Percentiles rank a stretch among this genome's conserved stretches.
phyloP scores from a whole-genome alignment of 106 monocot genomes.

The Dioscorea alata region DNA sequence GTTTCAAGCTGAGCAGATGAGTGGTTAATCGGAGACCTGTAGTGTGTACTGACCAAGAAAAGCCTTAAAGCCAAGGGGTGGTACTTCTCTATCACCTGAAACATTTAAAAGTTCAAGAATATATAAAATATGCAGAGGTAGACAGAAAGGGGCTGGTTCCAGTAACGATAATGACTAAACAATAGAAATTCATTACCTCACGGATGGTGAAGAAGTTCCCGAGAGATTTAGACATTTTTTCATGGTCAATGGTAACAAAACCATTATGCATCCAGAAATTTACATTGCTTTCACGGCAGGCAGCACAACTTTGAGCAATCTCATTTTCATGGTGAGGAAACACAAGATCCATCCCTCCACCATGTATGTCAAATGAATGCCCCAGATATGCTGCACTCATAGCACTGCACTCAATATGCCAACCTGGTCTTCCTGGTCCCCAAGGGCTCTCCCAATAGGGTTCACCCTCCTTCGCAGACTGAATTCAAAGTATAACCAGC shows the following conservation, averaged over 20 bases:
- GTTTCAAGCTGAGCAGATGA: conserved; percentile 62
- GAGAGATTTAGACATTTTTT: conserved; percentile 96
- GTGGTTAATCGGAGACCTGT: conserved; percentile 78
- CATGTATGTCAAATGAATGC: conserved; percentile 91
- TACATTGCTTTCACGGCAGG: conserved; percentile 62
- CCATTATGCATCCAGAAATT: conserved; percentile 93
- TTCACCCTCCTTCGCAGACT: conserved; percentile 84
- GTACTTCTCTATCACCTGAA: conserved; percentile 77
- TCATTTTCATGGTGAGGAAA: conserved; percentile 99
- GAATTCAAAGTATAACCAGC: neutral
- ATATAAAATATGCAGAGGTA: neutral
- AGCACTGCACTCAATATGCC: conserved; percentile 99
- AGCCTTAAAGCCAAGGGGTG: conserved; percentile 90
- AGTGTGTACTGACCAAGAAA: conserved; percentile 92
- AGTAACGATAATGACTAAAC: neutral
- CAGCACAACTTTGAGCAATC: conserved; percentile 95
- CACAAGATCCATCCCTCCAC: conserved; percentile 90
- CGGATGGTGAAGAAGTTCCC: conserved; percentile 90
- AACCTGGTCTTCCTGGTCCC: conserved; percentile 96
- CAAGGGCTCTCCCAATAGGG: conserved; percentile 95
- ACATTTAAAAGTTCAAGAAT: conserved; percentile 9
- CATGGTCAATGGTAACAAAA: conserved; percentile 79
- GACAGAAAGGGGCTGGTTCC: neutral
- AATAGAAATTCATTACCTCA: conserved; percentile 33
- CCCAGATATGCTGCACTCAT: conserved; percentile 95